phyloP scores from a whole-genome alignment of 805 yeast genomes.

The Metschnikowia arizonensis region DNA sequence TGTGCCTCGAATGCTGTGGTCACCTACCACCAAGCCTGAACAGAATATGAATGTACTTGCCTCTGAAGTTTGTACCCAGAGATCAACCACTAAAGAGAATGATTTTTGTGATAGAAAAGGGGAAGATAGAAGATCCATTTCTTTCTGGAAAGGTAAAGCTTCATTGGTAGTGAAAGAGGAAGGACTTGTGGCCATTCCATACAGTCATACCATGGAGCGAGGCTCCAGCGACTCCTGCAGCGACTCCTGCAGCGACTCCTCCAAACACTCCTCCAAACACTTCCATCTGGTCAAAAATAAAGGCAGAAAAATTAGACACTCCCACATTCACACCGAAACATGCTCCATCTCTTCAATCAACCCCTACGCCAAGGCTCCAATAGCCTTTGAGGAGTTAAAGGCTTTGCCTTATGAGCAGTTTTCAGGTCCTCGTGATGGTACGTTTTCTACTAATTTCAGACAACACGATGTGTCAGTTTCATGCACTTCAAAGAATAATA shows the following conservation, averaged over 20 bases:
- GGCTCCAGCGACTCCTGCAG: too few species aligned
- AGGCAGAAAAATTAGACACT: not conserved
- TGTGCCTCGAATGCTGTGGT: slow-evolving; percentile 3
- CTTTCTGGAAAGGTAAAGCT: slow-evolving; percentile 1
- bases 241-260: too few species aligned
- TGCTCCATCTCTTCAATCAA: slow-evolving; percentile 5
- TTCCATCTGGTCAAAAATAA: too few species aligned
- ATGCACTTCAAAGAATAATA: not conserved
- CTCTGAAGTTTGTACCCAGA: not conserved
- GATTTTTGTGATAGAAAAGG: not conserved
- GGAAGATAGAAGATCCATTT: not conserved
- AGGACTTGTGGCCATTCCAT: slow-evolving; percentile 14
- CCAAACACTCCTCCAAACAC: too few species aligned
- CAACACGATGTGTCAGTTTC: not conserved
- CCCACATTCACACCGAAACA: not conserved
- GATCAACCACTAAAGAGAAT: not conserved
- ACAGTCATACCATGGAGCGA: slow-evolving; percentile 10
- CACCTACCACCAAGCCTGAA: not conserved
- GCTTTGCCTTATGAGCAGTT: slow-evolving; percentile 4
- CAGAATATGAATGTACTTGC: not conserved
- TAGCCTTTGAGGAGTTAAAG: not conserved
- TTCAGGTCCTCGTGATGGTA: not conserved
- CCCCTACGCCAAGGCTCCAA: slow-evolving; percentile 8
- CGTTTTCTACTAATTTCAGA: not conserved
- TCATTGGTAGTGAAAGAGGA: slow-evolving; percentile 4